These are phyloP conservation scores for Plantago coronopus DNA, from an alignment of 305 asterid genomes.

Conservation along the genomic window DNA sequence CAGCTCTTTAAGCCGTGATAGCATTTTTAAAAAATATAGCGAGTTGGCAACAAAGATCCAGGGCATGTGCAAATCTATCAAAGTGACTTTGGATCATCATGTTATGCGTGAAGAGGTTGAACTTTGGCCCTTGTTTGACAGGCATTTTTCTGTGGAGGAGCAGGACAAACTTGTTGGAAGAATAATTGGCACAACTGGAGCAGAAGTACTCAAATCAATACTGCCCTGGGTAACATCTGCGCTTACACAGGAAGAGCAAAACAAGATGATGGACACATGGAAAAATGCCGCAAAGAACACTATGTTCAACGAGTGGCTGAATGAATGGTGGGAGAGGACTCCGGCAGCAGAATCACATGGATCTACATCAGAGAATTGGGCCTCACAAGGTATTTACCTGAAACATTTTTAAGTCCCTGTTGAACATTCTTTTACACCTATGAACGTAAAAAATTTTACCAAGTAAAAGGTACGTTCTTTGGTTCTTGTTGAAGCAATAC, in stretches of 20 bases:
- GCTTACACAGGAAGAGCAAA: conserved; percentile 95
- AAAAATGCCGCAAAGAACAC: conserved; percentile 94
- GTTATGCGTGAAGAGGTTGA: conserved; percentile 93
- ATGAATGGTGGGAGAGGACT: conserved; percentile 97
- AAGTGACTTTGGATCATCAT: conserved; percentile 96
- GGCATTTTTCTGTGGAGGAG: conserved; percentile 84
- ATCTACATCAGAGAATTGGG: conserved; percentile 46
- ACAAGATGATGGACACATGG: conserved; percentile 94
- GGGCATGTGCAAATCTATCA: conserved; percentile 95
- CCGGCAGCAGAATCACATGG: conserved; percentile 41
- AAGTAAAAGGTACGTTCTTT: conserved; percentile 12
- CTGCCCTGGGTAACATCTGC: conserved; percentile 98
- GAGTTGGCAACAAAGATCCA: conserved; percentile 91
- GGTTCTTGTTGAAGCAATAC: conserved; percentile 10
- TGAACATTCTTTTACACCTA: conserved; percentile 5
- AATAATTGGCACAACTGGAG: conserved; percentile 97
- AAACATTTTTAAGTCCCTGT: conserved; percentile 14
- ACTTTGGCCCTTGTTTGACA: conserved; percentile 96
- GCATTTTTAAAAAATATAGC: conserved; percentile 51
- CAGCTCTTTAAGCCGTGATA: conserved; percentile 33
- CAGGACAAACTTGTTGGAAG: conserved; percentile 94
- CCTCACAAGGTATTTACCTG: conserved; percentile 49
- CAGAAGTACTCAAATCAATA: conserved; percentile 96
- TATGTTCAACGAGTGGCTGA: conserved; percentile 96
- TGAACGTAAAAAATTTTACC: conserved; percentile 13